Base-by-base conservation (phyloP, 495 filamentous ascomycete species). In the Friedmanniomyces endolithicus region DNA sequence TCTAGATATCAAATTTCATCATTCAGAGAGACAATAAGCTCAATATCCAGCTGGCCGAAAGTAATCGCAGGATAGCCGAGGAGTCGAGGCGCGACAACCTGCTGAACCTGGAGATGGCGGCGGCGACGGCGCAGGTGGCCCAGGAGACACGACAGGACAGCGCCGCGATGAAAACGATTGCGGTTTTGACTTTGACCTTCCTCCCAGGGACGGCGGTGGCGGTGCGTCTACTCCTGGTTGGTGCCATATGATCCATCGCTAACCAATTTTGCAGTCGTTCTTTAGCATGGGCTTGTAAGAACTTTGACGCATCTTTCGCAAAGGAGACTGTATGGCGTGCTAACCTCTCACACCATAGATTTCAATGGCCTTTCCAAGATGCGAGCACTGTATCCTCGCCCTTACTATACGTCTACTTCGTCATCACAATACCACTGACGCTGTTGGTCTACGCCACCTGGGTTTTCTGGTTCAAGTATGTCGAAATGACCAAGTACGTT, bases 151-250 rank as follows among this genome's bases (percentile, higher is more conserved):
- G 59, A 23, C 55, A 57, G 24, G 62, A 64, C 56, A 63, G 60
- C 48, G 57, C 60, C 14, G 55, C 63, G 17, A 65, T 65, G 63
- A 65, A 65, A 50, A 65, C 63, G 14, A 62, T 65, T 24, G 63
- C 63, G n/a, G 49, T 65, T n/a, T 34, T 65, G 6, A 65, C 63
- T 0, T 37, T 65, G 53, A 55, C 53, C 1, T 65, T 65, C 50
- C 51, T 65, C 1, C 63, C 63, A 20, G 63, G 60, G 11, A 63
- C 63, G 8, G 54, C 55, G 16, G 50, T 62, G 11, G 59, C 59
- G 43, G 55, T 52, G 35, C 6, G 44, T 22, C 6, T 29, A 24
- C 43, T 17, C 17, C n/a, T 11, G 9, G 43, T 20, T 12, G 22
- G 4, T 33, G 4, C 7, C 6, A 35, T 23, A 22, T 31, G 17